phyloP scores from a whole-genome alignment of 352 stramenopile species.

The Thalassiosira hispida region DNA sequence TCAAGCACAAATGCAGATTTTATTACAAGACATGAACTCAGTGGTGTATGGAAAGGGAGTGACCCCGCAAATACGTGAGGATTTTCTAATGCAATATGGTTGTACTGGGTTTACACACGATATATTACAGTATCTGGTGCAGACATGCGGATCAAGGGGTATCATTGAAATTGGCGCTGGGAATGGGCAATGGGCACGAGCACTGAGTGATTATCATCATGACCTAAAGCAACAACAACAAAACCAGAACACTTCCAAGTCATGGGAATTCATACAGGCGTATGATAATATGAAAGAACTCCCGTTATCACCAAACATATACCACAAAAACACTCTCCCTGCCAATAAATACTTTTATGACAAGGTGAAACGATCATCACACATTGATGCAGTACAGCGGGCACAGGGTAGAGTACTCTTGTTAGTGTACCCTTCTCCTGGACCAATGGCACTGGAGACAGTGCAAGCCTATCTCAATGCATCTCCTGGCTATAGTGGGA shows the following conservation, averaged over 20 bases:
- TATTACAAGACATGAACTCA: constrained; percentile 50
- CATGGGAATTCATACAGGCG: constrained; percentile 68
- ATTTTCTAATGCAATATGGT: constrained; percentile 79
- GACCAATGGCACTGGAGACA: constrained; percentile 76
- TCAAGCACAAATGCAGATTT: constrained; percentile 46
- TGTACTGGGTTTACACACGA: constrained; percentile 78
- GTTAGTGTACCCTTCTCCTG: constrained; percentile 83
- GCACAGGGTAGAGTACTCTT: constrained; percentile 74
- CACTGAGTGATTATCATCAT: constrained; percentile 54
- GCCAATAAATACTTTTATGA: constrained; percentile 74
- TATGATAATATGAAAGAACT: constrained; percentile 77
- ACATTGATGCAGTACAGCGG: constrained; percentile 42
- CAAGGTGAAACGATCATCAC: constrained; percentile 56
- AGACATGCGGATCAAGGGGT: constrained; percentile 54
- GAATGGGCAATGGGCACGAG: constrained; percentile 78
- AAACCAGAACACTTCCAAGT: neutral
- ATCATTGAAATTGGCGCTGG: constrained; percentile 82
- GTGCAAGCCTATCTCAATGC: constrained; percentile 68
- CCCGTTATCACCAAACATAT: constrained; percentile 71
- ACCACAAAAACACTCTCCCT: constrained; percentile 72
- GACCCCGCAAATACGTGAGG: constrained; percentile 64
- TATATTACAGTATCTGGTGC: constrained; percentile 63
- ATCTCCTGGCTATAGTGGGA: constrained; percentile 1
- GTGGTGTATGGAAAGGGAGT: constrained; percentile 72
- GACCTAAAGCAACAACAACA: neutral